Evolutionary conservation across 148 eudicot genomes (phyloP), one percentile per base, ranked within the genome.

Genomic region (Rhododendron kiyosumense): DNA sequence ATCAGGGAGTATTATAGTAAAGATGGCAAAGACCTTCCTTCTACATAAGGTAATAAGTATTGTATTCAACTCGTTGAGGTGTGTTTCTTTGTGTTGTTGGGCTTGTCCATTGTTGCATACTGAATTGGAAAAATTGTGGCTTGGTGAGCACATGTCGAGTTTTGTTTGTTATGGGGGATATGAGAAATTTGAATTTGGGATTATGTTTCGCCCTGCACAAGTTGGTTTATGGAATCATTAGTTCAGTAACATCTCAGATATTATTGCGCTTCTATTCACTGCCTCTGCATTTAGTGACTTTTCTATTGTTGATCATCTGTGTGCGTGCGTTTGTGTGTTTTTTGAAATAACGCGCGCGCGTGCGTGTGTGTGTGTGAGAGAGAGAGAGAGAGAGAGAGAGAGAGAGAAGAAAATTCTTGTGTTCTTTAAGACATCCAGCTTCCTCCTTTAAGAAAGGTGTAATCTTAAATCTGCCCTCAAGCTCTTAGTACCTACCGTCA

Each of bases 21-120:
- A 84, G 99, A 93, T 81, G 96, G 98, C 73, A 97, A 95, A 86
- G 93, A 90, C 86, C 92, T 93, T 86, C 99, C 99, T 51, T 85
- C 95, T 46, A 85, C 95, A 49, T 94, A 95, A 93, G 98, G 98
- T 97, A 92, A 76, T 46, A 54, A n/a, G 41, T 38, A 38, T 38
- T 75, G 11, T 11, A 14, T 34, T 57, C 12, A 54, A 57, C 8
- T 3, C 0, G 4, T 57, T 4, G 57, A 14, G 6, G 28, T 32
- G 26, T 1, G 81, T 32, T 86, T 28, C 83, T 26, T 61, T 77
- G 63, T 41, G n/a, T 3, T 34, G 41, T 43, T 65, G 18, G 51
- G 34, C 65, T 80, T 57, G n/a, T 30, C 83, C 36, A 54, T 84
- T 15, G 45, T 32, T 24, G 15, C 28, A 22, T 18, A 49, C 15